Evolutionary conservation across 495 filamentous ascomycete genomes (phyloP), one percentile per base, ranked within the genome.

Genomic region (Penicillium manginii): DNA sequence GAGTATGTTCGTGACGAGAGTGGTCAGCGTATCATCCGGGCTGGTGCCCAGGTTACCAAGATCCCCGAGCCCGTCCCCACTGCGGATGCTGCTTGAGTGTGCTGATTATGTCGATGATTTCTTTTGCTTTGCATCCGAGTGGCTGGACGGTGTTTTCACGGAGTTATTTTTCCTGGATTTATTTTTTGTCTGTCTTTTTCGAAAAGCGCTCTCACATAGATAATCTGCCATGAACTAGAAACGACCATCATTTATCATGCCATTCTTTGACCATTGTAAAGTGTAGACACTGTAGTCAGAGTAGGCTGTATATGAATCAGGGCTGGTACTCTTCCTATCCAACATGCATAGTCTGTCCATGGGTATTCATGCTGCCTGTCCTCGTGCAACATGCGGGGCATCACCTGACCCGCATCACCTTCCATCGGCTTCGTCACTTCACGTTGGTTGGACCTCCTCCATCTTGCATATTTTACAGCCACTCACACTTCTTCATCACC

Each of bases 21-120:
- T 39, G 94, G 93, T 37, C 84, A 91, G 68, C 85, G 87, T 52
- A 91, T 98, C 65, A 84, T 97, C 67, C 89, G 96, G 23, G 94
- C 94, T 50, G 96, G 96, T 43, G 82, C 86, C 63, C 94, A 98
- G 77, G 82, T 90, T 58, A 98, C 94, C 52, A 91, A 91, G 74
- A 88, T 98, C 55, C 72, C 73, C 26, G 74, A 78, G 66, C 71
- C 77, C 14, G 75, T 79, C 33, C 71, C 77, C 45, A 79, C 77
- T 47, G 77, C 77, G 45, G 77, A 75, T 74, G 77, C 77, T n/a
- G 77, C 77, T 59, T 79, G 63, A 65, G 33, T 58, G 11, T 50
- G 4, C 21, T 23, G 18, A 29, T 33, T 46, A 19, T 23, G 18
- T 50, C 49, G 42, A 58, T 46, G 39, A 57, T 26, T 57, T 54